Percentiles rank a stretch among this genome's conserved stretches.
phyloP scores from a whole-genome alignment of 2,329 filamentous ascomycete genomes.

The Sclerotinia subarctica region DNA sequence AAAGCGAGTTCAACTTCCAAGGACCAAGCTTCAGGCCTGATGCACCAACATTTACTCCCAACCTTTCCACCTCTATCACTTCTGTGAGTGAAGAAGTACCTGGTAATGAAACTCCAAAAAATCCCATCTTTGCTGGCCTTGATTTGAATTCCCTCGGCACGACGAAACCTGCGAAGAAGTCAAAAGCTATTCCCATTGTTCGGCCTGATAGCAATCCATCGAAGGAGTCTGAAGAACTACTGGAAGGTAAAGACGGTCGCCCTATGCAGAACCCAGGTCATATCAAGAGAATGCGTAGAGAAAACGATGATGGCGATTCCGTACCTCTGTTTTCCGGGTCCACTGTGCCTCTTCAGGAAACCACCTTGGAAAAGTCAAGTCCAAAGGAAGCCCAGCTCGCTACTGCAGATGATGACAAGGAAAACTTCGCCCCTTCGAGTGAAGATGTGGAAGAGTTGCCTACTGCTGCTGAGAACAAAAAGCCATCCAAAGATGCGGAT shows the following conservation, averaged over 20 bases:
- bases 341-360: slow-evolving; percentile 41
- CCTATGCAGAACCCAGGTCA: slow-evolving; percentile 63
- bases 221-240: slow-evolving; percentile 41
- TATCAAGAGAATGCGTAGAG: slow-evolving; percentile 70
- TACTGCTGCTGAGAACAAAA: slow-evolving; percentile 40
- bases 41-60: slow-evolving; percentile 72
- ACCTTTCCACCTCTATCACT: slow-evolving; percentile 45
- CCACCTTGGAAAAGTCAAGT: slow-evolving; percentile 35
- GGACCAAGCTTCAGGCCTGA: slow-evolving; percentile 71
- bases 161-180: slow-evolving; percentile 64
- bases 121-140: slow-evolving; percentile 68
- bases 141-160: slow-evolving; percentile 60
- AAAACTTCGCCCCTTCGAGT: slow-evolving; percentile 34
- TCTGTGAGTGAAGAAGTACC: slow-evolving; percentile 48
- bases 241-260: slow-evolving; percentile 59
- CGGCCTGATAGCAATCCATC: slow-evolving; percentile 56
- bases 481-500: slow-evolving; percentile 47
- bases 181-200: slow-evolving; percentile 81
- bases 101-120: slow-evolving; percentile 42
- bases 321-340: slow-evolving; percentile 71
- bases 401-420: slow-evolving; percentile 34
- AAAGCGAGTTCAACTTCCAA: slow-evolving; percentile 66
- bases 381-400: slow-evolving; percentile 30
- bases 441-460: slow-evolving; percentile 22
- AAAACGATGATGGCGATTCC: slow-evolving; percentile 64